Conservation (phyloP, 169 alveolate genomes). For the Eimeria sp. region DNA sequence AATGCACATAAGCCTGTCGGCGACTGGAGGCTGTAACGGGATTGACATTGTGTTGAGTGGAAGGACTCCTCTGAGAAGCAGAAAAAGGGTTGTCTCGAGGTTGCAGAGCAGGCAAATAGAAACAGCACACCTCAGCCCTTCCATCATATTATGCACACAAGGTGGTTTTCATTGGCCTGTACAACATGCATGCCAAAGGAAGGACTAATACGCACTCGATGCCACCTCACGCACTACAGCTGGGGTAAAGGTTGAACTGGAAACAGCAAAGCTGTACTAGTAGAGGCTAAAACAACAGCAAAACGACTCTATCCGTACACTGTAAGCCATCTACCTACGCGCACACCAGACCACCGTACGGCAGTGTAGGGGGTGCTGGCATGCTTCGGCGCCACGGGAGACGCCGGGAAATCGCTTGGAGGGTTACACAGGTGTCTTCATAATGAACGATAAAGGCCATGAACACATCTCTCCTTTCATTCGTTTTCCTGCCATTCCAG, state of each 20-base stretch:
- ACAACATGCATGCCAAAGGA: neutral
- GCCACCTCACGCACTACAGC: neutral
- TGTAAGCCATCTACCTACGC: neutral
- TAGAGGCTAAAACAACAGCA: neutral
- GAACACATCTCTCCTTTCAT: neutral
- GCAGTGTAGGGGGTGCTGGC: neutral
- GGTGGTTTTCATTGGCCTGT: neutral
- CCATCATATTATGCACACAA: neutral
- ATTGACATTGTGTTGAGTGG: too few species aligned
- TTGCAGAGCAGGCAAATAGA: neutral
- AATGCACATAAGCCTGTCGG: too few species aligned
- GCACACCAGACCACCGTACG: neutral
- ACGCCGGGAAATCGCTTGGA: neutral
- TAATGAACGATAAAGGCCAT: neutral
- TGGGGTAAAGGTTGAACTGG: neutral
- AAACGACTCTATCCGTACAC: neutral
- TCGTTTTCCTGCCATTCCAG: neutral
- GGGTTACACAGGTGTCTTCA: neutral
- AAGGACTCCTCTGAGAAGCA: too few species aligned
- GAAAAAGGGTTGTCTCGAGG: too few species aligned
- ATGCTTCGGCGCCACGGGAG: neutral
- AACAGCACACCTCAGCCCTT: neutral
- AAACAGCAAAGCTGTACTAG: neutral
- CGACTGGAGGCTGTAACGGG: too few species aligned
- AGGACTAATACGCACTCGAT: neutral